Percentiles rank a stretch among this genome's conserved stretches.
Conservation (phyloP, 106 monocot species). For the Allium cepa region DNA sequence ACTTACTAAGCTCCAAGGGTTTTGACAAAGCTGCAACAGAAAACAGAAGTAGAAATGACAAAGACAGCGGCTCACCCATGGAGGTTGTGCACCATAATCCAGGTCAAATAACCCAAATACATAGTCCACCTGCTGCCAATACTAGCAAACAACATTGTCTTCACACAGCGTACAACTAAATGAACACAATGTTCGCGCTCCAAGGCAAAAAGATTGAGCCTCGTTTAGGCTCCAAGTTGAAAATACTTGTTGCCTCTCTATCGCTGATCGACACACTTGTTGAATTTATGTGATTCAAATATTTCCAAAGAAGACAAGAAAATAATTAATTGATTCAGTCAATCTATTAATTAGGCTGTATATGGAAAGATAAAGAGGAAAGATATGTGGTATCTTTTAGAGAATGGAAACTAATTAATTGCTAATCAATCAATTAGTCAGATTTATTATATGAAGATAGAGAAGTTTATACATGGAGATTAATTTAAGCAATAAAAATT, state of each 20-base stretch:
- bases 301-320: no score
- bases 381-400: no score
- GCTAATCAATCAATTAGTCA: no score
- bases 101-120: slow-evolving; percentile 33
- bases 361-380: no score
- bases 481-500: no score
- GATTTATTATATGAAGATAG: no score
- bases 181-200: slow-evolving; percentile 42
- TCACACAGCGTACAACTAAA: slow-evolving; percentile 37
- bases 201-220: slow-evolving; percentile 35
- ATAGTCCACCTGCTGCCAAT: slow-evolving; percentile 29
- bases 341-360: no score
- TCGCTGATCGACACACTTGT: slow-evolving; percentile 28
- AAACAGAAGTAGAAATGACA: slow-evolving; percentile 11
- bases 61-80: slow-evolving; percentile 11
- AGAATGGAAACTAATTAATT: no score
- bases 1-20: slow-evolving; percentile 3
- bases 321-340: no score
- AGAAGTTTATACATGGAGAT: no score
- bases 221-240: slow-evolving; percentile 22
- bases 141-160: slow-evolving; percentile 32
- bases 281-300: no score
- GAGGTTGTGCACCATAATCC: slow-evolving; percentile 39
- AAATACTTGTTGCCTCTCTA: slow-evolving; percentile 27
- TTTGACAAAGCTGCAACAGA: slow-evolving; percentile 36